Evolutionary conservation across 2,329 filamentous ascomycete genomes (phyloP).

Genomic region (Colletotrichum liaoningense): DNA sequence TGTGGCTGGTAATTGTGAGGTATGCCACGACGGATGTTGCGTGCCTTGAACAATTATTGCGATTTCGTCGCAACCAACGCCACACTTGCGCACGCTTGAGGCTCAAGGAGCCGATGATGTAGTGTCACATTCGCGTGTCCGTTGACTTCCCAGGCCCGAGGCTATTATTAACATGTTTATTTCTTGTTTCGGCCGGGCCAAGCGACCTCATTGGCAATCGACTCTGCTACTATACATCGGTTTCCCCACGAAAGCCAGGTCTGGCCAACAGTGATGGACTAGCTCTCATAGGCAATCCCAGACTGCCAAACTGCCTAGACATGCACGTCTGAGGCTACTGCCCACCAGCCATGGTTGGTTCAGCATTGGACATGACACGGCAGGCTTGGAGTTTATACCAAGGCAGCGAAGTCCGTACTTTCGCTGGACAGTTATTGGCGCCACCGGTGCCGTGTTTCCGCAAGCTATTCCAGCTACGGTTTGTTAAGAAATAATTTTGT

Average conservation of each 20-base stretch:
- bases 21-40: constrained; percentile 14
- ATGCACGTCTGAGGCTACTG: constrained; percentile 3
- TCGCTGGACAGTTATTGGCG: background rate
- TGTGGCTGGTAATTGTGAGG: constrained; percentile 27
- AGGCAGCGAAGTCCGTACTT: background rate
- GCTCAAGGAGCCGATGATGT: background rate
- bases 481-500: background rate
- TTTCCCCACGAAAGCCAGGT: constrained; percentile 5
- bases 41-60: background rate
- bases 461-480: background rate
- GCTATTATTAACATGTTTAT: constrained; percentile 1
- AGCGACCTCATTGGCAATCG: constrained; percentile 6
- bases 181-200: constrained; percentile 8
- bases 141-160: background rate
- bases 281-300: background rate
- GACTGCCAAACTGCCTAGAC: background rate
- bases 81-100: constrained; percentile 2
- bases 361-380: background rate
- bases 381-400: background rate
- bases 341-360: background rate
- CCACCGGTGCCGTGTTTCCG: background rate
- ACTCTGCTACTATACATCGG: constrained; percentile 16
- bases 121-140: background rate
- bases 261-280: background rate
- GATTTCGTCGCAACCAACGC: background rate